Conservation (phyloP, 2,329 filamentous ascomycete species). For the Aureobasidium sp. region DNA sequence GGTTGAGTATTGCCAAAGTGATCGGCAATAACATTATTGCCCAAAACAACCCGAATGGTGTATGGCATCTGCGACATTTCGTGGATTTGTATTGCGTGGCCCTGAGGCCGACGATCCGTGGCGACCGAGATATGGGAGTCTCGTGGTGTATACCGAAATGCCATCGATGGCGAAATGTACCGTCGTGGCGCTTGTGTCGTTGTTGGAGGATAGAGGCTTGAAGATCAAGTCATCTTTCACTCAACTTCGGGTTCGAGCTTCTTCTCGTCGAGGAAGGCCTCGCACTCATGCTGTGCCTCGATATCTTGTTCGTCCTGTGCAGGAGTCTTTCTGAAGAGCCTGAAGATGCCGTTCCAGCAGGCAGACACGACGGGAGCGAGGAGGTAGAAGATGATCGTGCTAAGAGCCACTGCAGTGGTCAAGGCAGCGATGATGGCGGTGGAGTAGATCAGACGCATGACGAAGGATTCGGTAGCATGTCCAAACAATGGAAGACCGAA, state of each 20-base stretch:
- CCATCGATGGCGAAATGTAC: not conserved
- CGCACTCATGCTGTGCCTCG: slow-evolving; percentile 1
- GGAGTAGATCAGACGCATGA: slow-evolving; percentile 8
- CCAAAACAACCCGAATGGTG: not conserved
- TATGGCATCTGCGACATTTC: not conserved
- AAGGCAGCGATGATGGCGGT: slow-evolving; percentile 9
- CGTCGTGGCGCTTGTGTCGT: not conserved
- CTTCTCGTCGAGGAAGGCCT: slow-evolving; percentile 6
- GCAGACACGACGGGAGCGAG: not conserved
- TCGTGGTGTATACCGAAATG: not conserved
- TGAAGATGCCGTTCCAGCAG: not conserved
- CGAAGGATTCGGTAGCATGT: slow-evolving; percentile 10
- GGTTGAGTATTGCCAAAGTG: slow-evolving; percentile 3
- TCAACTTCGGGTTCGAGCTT: not conserved
- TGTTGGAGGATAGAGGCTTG: not conserved
- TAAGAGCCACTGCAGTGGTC: slow-evolving; percentile 8
- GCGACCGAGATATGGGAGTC: not conserved
- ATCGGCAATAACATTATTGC: slow-evolving; percentile 2
- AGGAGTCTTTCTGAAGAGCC: slow-evolving; percentile 7
- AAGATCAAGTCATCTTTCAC: not conserved
- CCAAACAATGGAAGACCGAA: slow-evolving; percentile 12
- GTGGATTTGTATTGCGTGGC: not conserved
- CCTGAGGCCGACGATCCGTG: not conserved
- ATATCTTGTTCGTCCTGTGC: slow-evolving; percentile 3
- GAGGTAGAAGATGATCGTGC: slow-evolving; percentile 8